Base-by-base conservation (phyloP, 192 early-diverging fungal species). In the Rhizoclosmatium globosum region DNA sequence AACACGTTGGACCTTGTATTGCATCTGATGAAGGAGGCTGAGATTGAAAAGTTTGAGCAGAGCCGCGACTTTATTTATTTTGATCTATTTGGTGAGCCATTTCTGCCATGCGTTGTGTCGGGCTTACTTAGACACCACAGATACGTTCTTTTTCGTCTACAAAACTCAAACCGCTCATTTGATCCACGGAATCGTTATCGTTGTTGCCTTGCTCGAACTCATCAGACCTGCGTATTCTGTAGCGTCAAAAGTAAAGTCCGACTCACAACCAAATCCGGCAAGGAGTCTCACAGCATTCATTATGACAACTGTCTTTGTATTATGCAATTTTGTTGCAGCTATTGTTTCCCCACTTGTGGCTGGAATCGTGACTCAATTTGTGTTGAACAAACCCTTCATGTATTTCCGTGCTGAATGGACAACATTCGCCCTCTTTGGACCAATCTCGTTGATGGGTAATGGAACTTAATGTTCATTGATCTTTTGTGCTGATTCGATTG, bases 381-480 rank as follows among this genome's bases (percentile, higher is more conserved):
- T 62, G 3, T 21, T 79, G 42, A 39, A 64, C 1, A 79, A 69
- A 23, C 77, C 83, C 17, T 87, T 94, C 90, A 72, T 82, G 41
- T 94, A 89, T 88, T 94, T 91, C 61, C 68, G 83, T 3, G 74
- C 82, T 41, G 92, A 92, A 75, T 90, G 87, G 85, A 86, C 87
- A 48, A 79, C 87, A 2, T 39, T 85, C 2, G 38, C 86, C 13
- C 72, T 91, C 4, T 93, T 86, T 78, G 84, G 83, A 19, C 91
- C 90, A 0, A 44, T 82, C 1, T 71, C 78, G 3, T 62, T 88
- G 41, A 58, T 85, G 17, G 89, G 86, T 68, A 77, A 79, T 60
- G 50, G 17, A 53, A 53, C 50, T 53, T 53, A 17, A 17, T 53
- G 31, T 53, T 53, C 50, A 53, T 7, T 13, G 50, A 13, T 53